Evolutionary conservation across 768 basidiomycete genomes (phyloP), one percentile per base, ranked within the genome.

Genomic region (Rhodosporidiobolus sp.): DNA sequence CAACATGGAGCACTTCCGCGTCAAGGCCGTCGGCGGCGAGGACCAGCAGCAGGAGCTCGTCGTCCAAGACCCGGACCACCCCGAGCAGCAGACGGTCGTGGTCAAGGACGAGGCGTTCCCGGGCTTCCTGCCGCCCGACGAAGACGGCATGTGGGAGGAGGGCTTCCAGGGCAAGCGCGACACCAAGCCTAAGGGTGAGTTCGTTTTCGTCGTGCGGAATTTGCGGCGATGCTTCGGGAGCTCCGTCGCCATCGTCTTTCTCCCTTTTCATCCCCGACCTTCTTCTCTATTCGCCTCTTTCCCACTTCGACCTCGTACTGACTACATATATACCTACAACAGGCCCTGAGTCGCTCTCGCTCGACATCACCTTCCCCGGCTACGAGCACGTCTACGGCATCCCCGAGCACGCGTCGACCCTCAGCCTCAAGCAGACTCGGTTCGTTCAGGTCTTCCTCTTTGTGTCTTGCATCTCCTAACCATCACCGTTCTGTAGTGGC

Each of bases 1-100:
- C 74, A 94, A 98, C 77, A 94, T 99, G 95, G 96, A 99, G 79
- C 96, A 98, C 81, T 97, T 94, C 85, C 73, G 85, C 26, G 74
- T 79, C 70, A 90, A 91, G 77, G 84, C 84, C 19, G 58, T 81
- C 83, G 60, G 82, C 79, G 38, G 38, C 7, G 38, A 43, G 8
- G 82, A 83, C 72, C 84, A 84, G 54, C 78, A 83, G 19, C 72
- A 69, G 11, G 78, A 77, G 46, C 69, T 78, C 22, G 76, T 79
- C 53, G 75, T 83, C 14, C 84, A 85, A 35, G 77, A 81, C 71
- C 83, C 80, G 55, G 86, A 85, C 67, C 84, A 84, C 38, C 81
- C 83, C 19, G 82, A 85, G 35, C 83, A 82, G 30, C 63, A 78
- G 28, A 70, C 57, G 26, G 69, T 75, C 52, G 77, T 79, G n/a